These are phyloP conservation scores for Evernia prunastri DNA, from an alignment of 495 filamentous ascomycete genomes.

Conservation along the genomic window DNA sequence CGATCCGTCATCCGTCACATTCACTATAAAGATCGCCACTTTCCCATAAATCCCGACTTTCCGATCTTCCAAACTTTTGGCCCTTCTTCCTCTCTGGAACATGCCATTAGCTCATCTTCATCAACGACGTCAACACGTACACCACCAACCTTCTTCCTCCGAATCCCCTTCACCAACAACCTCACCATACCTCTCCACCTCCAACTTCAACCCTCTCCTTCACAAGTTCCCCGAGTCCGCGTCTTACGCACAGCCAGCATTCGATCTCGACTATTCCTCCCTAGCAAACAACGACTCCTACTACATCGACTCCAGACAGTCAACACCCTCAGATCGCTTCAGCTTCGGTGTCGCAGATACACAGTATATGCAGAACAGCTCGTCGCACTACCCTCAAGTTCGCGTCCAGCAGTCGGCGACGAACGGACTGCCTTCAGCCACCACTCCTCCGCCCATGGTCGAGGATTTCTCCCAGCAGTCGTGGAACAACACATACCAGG, in stretches of 20 bases:
- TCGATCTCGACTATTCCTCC: conserved; percentile 7
- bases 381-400: conserved; percentile 23
- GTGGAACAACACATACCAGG: conserved; percentile 18
- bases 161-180: conserved; percentile 21
- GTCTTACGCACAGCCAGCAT: neutral
- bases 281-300: conserved; percentile 11
- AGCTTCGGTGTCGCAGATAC: conserved; percentile 3
- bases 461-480: conserved; percentile 20
- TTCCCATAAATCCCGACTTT: conserved; percentile 5
- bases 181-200: conserved; percentile 4
- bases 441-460: conserved; percentile 24
- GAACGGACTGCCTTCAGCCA: conserved; percentile 16
- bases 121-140: conserved; percentile 20
- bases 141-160: conserved; percentile 18
- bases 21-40: conserved; percentile 17
- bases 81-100: neutral
- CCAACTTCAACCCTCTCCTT: conserved; percentile 6
- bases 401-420: conserved; percentile 23
- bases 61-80: conserved; percentile 18
- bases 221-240: conserved; percentile 4
- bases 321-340: conserved; percentile 20
- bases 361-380: conserved; percentile 23
- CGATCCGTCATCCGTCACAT: conserved; percentile 2
- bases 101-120: conserved; percentile 22
- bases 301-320: conserved; percentile 19